Percentiles rank a stretch among this genome's conserved stretches.
These are phyloP conservation scores for Suillus luteus DNA, from an alignment of 768 basidiomycete species.

Conservation along the genomic window DNA sequence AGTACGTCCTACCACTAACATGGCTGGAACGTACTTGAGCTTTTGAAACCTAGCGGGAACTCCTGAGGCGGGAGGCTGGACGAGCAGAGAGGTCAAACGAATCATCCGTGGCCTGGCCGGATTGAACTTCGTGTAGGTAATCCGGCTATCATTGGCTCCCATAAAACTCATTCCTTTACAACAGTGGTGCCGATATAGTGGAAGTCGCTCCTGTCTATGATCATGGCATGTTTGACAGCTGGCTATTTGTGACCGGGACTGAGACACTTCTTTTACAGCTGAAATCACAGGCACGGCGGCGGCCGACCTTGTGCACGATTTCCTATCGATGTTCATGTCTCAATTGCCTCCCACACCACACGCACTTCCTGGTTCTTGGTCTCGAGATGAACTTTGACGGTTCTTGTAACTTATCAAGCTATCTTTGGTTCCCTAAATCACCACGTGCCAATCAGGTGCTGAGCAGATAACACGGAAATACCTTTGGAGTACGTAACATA, in stretches of 20 bases:
- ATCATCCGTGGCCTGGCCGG: conserved; percentile 79
- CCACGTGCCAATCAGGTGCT: conserved; percentile 5
- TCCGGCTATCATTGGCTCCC: neutral
- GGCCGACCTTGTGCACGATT: conserved; percentile 49
- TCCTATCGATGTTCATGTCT: conserved; percentile 41
- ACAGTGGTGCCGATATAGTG: conserved; percentile 69
- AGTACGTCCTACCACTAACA: conserved; percentile 47
- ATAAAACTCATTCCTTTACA: conserved; percentile 1
- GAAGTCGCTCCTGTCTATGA: conserved; percentile 79
- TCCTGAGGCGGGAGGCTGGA: conserved; percentile 85
- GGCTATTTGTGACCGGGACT: neutral
- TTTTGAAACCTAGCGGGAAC: conserved; percentile 60
- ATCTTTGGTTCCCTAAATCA: conserved; percentile 3
- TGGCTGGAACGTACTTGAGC: neutral
- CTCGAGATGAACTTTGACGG: conserved; percentile 26
- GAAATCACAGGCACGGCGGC: conserved; percentile 47
- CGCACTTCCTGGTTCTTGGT: conserved; percentile 14
- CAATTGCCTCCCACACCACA: conserved; percentile 27
- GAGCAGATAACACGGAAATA: conserved; percentile 8
- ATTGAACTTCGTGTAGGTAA: conserved; percentile 73
- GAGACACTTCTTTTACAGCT: conserved; percentile 20
- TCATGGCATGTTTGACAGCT: conserved; percentile 44
- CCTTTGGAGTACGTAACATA: neutral
- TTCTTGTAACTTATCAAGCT: neutral
- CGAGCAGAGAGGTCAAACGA: conserved; percentile 77